Conservation (phyloP, 1,284 basidiomycete species). For the Ceratobasidium sp. region DNA sequence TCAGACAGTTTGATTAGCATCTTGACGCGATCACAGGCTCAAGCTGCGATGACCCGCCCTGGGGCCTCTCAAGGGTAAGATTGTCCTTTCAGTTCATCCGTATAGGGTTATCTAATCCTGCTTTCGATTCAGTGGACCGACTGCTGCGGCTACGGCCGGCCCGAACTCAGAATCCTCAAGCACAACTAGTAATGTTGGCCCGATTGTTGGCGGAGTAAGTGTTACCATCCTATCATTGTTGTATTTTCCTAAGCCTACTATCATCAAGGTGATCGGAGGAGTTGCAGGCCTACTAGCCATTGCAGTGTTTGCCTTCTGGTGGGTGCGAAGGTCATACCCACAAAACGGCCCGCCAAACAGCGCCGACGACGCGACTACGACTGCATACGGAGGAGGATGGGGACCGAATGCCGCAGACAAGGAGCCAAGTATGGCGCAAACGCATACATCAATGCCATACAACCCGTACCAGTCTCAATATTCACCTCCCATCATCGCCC, state of each 20-base stretch:
- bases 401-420: neutral
- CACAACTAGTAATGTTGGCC: neutral
- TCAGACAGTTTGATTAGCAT: neutral
- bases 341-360: neutral
- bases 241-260: neutral
- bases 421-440: conserved; percentile 2
- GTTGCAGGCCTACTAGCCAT: neutral
- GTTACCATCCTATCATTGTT: neutral
- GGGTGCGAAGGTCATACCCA: neutral
- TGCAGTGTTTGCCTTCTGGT: neutral
- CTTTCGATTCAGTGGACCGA: neutral
- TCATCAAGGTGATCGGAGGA: neutral
- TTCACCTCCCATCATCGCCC: neutral
- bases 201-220: conserved; percentile 8
- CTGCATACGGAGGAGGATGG: neutral
- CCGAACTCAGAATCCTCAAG: neutral
- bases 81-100: neutral
- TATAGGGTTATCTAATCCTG: neutral
- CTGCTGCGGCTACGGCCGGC: neutral
- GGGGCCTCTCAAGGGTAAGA: neutral
- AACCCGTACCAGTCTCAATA: neutral
- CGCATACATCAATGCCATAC: neutral
- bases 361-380: neutral
- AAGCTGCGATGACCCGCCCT: conserved; percentile 4
- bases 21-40: neutral